A percentile compares a stretch with the other conserved stretches of the same genome.
Conservation (phyloP, 2,329 filamentous ascomycete species). For the Penicillium capsulatum region DNA sequence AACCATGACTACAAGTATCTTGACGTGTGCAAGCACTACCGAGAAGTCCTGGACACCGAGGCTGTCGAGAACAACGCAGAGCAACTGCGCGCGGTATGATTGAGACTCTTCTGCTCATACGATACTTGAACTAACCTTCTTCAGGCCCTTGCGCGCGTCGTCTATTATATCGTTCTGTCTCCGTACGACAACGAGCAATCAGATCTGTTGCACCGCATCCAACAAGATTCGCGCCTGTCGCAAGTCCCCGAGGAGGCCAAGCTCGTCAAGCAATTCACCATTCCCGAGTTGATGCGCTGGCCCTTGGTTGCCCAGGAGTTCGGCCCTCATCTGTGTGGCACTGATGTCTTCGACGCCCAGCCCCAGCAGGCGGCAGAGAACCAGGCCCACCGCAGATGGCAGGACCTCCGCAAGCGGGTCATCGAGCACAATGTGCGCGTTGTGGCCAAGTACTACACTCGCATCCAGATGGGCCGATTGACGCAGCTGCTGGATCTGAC, state of each 20-base stretch:
- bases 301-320: conserved; percentile 86
- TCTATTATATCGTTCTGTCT: conserved; percentile 95
- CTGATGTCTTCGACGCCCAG: conserved; percentile 77
- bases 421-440: conserved; percentile 99
- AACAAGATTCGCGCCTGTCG: conserved; percentile 75
- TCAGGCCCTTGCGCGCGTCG: conserved; percentile 84
- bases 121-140: conserved; percentile 7
- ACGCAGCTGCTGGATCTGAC: conserved; percentile 87
- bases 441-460: conserved; percentile 97
- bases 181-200: conserved; percentile 98
- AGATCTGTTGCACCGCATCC: conserved; percentile 89
- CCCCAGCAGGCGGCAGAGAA: conserved; percentile 64
- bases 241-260: conserved; percentile 75
- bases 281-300: conserved; percentile 97
- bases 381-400: conserved; percentile 82
- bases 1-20: conserved; percentile 98
- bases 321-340: conserved; percentile 78
- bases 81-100: conserved; percentile 75
- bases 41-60: conserved; percentile 93
- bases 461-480: conserved; percentile 86
- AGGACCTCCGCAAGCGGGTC: conserved; percentile 93
- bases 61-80: conserved; percentile 85
- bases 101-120: conserved; percentile 1
- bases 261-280: conserved; percentile 88
- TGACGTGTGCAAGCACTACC: conserved; percentile 96